Percentiles rank a stretch among this genome's conserved stretches.
phyloP scores from a whole-genome alignment of 2,329 filamentous ascomycete genomes.

The Aspergillus felis region DNA sequence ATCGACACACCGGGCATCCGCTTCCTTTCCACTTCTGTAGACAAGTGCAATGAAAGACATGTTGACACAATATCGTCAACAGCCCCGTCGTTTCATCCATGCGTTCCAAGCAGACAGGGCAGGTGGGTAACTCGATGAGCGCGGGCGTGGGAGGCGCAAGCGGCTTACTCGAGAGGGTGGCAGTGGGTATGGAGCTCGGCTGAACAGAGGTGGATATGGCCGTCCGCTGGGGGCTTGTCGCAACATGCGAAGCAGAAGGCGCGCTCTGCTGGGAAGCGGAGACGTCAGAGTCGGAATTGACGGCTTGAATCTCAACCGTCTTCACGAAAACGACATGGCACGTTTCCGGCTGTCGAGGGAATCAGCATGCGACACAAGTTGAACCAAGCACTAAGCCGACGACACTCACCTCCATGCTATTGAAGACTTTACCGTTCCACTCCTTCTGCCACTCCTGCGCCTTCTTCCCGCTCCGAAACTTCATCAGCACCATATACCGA shows the following conservation, averaged over 20 bases:
- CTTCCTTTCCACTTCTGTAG: slow-evolving; percentile 93
- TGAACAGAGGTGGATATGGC: slow-evolving; percentile 24
- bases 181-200: slow-evolving; percentile 33
- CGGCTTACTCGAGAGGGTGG: slow-evolving; percentile 56
- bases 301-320: slow-evolving; percentile 77
- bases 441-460: slow-evolving; percentile 77
- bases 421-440: slow-evolving; percentile 92
- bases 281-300: slow-evolving; percentile 38
- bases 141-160: slow-evolving; percentile 74
- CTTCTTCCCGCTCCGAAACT: slow-evolving; percentile 72
- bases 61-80: slow-evolving; percentile 93
- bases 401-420: slow-evolving; percentile 71
- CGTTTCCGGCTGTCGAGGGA: slow-evolving; percentile 66
- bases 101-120: slow-evolving; percentile 90
- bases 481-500: slow-evolving; percentile 92
- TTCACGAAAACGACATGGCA: slow-evolving; percentile 95
- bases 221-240: slow-evolving; percentile 21
- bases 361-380: slow-evolving; percentile 8
- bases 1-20: slow-evolving; percentile 91
- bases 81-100: slow-evolving; percentile 98
- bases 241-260: slow-evolving; percentile 50
- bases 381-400: neutral
- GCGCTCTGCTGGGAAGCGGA: slow-evolving; percentile 51
- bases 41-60: slow-evolving; percentile 96
- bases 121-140: slow-evolving; percentile 87